Evolutionary conservation across 805 yeast species (phyloP).

Genomic region (Wickerhamomyces queroliae): DNA sequence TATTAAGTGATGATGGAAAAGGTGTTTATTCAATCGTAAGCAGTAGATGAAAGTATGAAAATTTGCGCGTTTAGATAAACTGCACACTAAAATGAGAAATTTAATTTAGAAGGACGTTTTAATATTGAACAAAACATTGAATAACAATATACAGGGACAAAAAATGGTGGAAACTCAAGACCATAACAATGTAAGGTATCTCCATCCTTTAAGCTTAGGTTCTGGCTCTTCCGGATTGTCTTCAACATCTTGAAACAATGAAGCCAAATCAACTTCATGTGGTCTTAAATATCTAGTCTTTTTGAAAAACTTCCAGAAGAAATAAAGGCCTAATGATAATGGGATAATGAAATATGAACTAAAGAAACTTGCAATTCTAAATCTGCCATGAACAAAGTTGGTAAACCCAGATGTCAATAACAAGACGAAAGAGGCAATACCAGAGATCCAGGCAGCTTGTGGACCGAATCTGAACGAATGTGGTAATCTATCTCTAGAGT

Average conservation of each 20-base stretch:
- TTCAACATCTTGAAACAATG: conserved; percentile 22
- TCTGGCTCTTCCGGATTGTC: conserved; percentile 22
- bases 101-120: too few species aligned
- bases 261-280: conserved; percentile 33
- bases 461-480: conserved; percentile 23
- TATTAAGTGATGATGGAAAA: too few species aligned
- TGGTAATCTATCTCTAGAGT: conserved; percentile 27
- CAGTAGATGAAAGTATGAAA: too few species aligned
- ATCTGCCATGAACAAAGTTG: conserved; percentile 26
- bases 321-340: conserved; percentile 20
- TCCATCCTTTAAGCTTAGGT: conserved; percentile 10
- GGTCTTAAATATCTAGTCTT: conserved; percentile 27
- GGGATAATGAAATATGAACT: conserved; percentile 16
- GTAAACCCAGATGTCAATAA: conserved; percentile 30
- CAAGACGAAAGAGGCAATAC: conserved; percentile 19
- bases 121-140: too few species aligned
- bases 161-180: too few species aligned
- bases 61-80: too few species aligned
- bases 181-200: conserved; percentile 9
- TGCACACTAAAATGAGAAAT: too few species aligned
- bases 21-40: too few species aligned
- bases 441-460: conserved; percentile 25
- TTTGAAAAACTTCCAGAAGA: conserved; percentile 28
- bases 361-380: conserved; percentile 5
- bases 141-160: too few species aligned